A percentile compares a stretch with the other conserved stretches of the same genome.
phyloP scores from a whole-genome alignment of 176 grass and related monocot genomes.

The Bromus sterilis region DNA sequence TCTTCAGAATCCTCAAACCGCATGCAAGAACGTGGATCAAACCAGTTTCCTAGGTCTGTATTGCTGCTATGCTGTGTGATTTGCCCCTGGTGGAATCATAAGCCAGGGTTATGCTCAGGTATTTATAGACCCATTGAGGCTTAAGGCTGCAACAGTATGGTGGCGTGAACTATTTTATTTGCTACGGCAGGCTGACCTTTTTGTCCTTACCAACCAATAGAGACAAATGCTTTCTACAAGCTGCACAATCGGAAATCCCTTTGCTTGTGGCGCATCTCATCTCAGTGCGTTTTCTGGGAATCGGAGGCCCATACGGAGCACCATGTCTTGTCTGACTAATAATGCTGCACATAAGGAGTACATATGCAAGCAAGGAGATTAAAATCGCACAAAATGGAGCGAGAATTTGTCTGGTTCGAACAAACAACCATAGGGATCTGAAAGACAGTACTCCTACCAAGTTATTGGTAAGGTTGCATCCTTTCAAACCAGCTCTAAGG shows the following conservation, averaged over 20 bases:
- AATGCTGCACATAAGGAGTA: slow-evolving; percentile 15
- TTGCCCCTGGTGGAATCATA: slow-evolving; percentile 25
- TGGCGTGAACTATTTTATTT: slow-evolving; percentile 16
- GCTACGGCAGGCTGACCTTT: neutral
- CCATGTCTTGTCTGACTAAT: slow-evolving; percentile 35
- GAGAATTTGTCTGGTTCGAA: neutral
- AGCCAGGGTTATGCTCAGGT: slow-evolving; percentile 9
- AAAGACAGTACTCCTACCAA: neutral
- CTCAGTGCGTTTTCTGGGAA: slow-evolving; percentile 25
- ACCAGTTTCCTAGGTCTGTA: neutral
- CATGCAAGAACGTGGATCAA: neutral
- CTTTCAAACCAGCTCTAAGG: slow-evolving; percentile 10
- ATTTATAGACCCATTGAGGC: slow-evolving; percentile 40
- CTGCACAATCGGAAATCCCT: slow-evolving; percentile 26
- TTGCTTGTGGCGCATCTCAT: slow-evolving; percentile 17
- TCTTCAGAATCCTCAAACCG: slow-evolving; percentile 10
- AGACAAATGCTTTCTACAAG: slow-evolving; percentile 15
- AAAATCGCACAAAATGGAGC: neutral
- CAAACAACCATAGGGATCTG: neutral
- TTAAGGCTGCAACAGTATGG: slow-evolving; percentile 7
- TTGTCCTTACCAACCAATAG: slow-evolving; percentile 8
- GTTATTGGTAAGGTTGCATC: neutral
- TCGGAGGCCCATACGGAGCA: slow-evolving; percentile 23
- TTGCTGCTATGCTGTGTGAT: neutral
- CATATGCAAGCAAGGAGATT: slow-evolving; percentile 3